Evolutionary conservation across 331 rosid species (phyloP), one percentile per base, ranked within the genome.

Genomic region (Pyrus hybrid): DNA sequence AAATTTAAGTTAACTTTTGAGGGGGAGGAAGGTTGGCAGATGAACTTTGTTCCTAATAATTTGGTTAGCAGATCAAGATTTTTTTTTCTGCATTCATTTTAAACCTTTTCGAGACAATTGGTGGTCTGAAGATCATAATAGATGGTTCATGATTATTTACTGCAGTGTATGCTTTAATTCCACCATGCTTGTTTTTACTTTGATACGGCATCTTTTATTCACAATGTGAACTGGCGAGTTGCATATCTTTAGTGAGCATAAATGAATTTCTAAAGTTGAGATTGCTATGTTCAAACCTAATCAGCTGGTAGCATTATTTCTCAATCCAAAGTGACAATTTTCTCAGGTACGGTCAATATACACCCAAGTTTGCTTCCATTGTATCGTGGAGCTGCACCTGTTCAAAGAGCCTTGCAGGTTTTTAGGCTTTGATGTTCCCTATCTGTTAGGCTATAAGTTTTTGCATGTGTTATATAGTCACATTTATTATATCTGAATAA

Each of bases 381-480:
- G 78, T 94, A 94, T 73, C 95, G 97, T 29, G 97, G 99, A 71
- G 97, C 97, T 72, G 99, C 99, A 49, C 98, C 97, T 49, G 99
- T 94, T 76, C 99, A 94, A 84, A 83, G 97, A 83, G 96, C 99
- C 26, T 79, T 94, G 81, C 97, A 90, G 98, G 97, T 93, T 57
- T 81, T 53, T 68, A 30, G 35, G 64, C 45, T 78, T 28, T 57
- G 37, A 58, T n/a, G 56, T 67, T 75, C 21, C 43, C 21, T 33
- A 32, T 68, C 65, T 35, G 26, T 10, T 45, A 57, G 70, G 13
- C 8, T 77, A 54, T 65, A 8, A 21, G 18, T 18, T 17, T n/a
- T 54, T 20, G 6, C 20, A 17, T 29, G 35, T 30, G 14, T 57
- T 16, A 23, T 61, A 22, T 41, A 16, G 8, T 61, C 69, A 41